These are phyloP conservation scores for Arthroderma sp. DNA, from an alignment of 2,329 filamentous ascomycete genomes.

Conservation along the genomic window DNA sequence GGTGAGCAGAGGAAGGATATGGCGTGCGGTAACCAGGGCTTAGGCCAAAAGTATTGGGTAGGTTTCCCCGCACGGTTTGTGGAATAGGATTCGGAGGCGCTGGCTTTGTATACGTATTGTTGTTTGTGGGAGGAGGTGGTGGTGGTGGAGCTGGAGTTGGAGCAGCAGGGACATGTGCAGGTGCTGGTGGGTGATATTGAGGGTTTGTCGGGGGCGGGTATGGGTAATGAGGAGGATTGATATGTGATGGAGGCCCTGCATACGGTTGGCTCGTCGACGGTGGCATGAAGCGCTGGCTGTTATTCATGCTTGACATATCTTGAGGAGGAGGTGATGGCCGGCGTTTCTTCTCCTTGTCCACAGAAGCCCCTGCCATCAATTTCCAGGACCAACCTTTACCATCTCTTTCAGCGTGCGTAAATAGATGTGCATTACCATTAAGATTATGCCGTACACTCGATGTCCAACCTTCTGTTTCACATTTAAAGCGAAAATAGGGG, in stretches of 20 bases:
- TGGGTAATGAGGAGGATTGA: conserved; percentile 13
- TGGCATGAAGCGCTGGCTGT: conserved; percentile 27
- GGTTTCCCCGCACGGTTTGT: not conserved
- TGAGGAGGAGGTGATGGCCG: conserved; percentile 29
- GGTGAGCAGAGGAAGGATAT: conserved; percentile 26
- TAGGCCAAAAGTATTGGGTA: too few species aligned
- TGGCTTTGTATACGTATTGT: not conserved
- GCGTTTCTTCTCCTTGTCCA: conserved; percentile 46
- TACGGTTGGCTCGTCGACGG: conserved; percentile 23
- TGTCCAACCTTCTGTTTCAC: conserved; percentile 52
- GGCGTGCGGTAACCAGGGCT: conserved; percentile 23
- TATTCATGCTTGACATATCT: conserved; percentile 18
- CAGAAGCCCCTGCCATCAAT: conserved; percentile 44
- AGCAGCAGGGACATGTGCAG: not conserved
- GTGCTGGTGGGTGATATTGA: conserved; percentile 4
- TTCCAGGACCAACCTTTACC: conserved; percentile 54
- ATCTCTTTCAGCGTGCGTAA: conserved; percentile 47
- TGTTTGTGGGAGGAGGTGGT: conserved; percentile 1
- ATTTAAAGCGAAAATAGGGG: conserved; percentile 49
- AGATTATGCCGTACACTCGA: conserved; percentile 55
- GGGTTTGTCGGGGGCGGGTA: conserved; percentile 10
- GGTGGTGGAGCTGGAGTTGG: conserved; percentile 3
- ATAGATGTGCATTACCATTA: conserved; percentile 42
- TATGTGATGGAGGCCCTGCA: conserved; percentile 17
- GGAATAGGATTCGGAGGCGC: not conserved